Evolutionary conservation across 331 rosid genomes (phyloP), one percentile per base, ranked within the genome.

Genomic region (Malus hybrid): DNA sequence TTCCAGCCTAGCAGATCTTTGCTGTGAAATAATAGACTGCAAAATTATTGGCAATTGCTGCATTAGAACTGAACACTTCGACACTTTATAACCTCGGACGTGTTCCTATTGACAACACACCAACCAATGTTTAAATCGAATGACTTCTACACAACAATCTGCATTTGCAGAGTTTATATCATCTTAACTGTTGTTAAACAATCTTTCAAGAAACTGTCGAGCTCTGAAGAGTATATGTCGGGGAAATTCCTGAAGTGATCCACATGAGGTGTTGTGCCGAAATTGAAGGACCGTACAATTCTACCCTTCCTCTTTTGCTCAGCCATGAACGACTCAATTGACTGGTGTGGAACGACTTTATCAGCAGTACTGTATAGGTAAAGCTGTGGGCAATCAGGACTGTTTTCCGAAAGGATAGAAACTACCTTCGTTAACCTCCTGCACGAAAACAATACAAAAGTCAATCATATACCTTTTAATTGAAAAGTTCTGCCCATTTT

Each of bases 321-420:
- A 30, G 87, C 86, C 16, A 92, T 87, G 70, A 92, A 91, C 28
- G 6, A 69, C 84, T 92, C 96, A 36, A 95, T 77, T 7, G 96
- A 90, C 74, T 73, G 73, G 75, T 66, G 87, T 19, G 97, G 97
- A 29, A 95, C 78, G 39, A 95, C 93, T 83, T 79, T 88, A 76
- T 95, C 99, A 10, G 88, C 97, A 5, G 97, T 80, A 70, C 99
- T 95, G 66, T 95, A 95, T 76, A 92, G 80, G 86, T 89, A 95
- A 65, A 95, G 97, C 87, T 95, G 97, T 63, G 97, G 96, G 72
- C 90, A 90, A 29, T 44, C 26, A 55, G 93, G 85, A 76, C 86
- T 93, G 80, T 79, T 81, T 69, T 83, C 67, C 10, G 57, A 65
- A 42, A 92, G 96, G 56, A 70, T 79, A 3, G 80, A 81, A 10